Base-by-base conservation (phyloP, 1,284 basidiomycete genomes). In the Malassezia sp. region DNA sequence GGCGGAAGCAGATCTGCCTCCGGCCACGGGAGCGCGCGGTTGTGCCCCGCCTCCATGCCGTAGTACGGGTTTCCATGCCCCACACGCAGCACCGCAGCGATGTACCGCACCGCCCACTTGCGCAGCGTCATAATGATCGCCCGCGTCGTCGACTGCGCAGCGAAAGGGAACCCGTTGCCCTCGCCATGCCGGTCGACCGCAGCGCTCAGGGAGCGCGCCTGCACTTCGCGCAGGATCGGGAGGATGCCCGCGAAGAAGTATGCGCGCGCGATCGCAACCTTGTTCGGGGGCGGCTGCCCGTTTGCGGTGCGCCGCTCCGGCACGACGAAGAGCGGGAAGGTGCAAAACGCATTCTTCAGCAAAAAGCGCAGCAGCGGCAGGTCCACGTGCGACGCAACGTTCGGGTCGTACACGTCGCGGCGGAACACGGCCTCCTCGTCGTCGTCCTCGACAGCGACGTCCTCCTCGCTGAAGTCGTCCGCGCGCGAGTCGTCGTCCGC, bases 401-500 rank as follows among this genome's bases (percentile, higher is more conserved):
- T 29, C 12, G 42, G 41, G 15, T 58, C 57, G 31, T 58, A 42
- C 47, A 56, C 55, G 38, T 55, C 54, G 26, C 58, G 59, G 35
- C 60, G 56, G 59, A 63, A 63, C 42, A 63, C 58, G 26, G 59
- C 60, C 30, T 63, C 61, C 37, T 63, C 61, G 32, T 63, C 61
- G 40, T 56, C 53, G 12, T 59, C 53, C 17, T 58, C 55, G 22
- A 54, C 52, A 23, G 57, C 59, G 15, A 52, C 52, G 11, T 8
- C 5, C 12, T 58, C 54, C 29, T 60, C 58, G 44, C 46, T 46
- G 42, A 63, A 63, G 44, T 63, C 59, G 46, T 58, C 53, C 35
- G 53, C 55, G 30, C 60, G 56, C 33, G 58, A 60, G 33, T 63
- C 60, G 20, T 49, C 53, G 12, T 60, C 59, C 10, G 53, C 49